Percentiles rank a stretch among this genome's conserved stretches.
Conservation (phyloP, 345 rosid genomes). For the Arabidopsis arenosa region DNA sequence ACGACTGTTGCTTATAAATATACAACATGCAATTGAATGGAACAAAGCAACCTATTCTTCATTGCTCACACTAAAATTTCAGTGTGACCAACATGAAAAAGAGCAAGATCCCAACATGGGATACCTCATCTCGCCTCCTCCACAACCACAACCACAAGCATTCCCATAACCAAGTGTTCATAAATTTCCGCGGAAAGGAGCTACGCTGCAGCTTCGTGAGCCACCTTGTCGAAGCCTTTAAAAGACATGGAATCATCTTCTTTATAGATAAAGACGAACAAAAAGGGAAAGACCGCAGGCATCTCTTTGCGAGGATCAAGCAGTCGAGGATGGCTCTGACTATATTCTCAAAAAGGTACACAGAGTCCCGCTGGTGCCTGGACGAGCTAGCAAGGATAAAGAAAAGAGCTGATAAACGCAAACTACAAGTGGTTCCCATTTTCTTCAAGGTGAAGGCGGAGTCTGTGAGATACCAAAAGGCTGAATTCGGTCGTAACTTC, state of each 20-base stretch:
- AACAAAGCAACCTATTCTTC: background rate
- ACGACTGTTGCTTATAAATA: background rate
- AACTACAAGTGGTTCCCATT: slow-evolving; percentile 20
- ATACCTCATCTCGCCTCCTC: background rate
- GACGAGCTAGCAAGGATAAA: background rate
- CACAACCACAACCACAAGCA: background rate
- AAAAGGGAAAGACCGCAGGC: background rate
- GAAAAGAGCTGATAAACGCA: background rate
- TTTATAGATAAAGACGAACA: slow-evolving; percentile 28
- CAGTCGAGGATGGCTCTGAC: background rate
- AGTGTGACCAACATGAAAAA: background rate
- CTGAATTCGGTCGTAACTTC: slow-evolving; percentile 12
- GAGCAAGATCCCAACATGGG: background rate
- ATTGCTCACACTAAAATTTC: background rate
- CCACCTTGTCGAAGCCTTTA: slow-evolving; percentile 18
- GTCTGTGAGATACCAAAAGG: background rate
- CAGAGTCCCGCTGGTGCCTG: slow-evolving; percentile 17
- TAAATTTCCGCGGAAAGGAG: slow-evolving; percentile 19
- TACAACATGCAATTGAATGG: background rate
- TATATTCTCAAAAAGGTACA: slow-evolving; percentile 14
- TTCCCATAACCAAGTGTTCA: slow-evolving; percentile 17
- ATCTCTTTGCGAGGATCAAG: slow-evolving; percentile 25
- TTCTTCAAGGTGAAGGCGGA: slow-evolving; percentile 17
- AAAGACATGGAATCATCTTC: slow-evolving; percentile 15
- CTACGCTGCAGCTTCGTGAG: slow-evolving; percentile 22